A percentile compares a stretch with the other conserved stretches of the same genome.
These are phyloP conservation scores for Aspergillus wentii DNA, from an alignment of 495 filamentous ascomycete species.

Conservation along the genomic window DNA sequence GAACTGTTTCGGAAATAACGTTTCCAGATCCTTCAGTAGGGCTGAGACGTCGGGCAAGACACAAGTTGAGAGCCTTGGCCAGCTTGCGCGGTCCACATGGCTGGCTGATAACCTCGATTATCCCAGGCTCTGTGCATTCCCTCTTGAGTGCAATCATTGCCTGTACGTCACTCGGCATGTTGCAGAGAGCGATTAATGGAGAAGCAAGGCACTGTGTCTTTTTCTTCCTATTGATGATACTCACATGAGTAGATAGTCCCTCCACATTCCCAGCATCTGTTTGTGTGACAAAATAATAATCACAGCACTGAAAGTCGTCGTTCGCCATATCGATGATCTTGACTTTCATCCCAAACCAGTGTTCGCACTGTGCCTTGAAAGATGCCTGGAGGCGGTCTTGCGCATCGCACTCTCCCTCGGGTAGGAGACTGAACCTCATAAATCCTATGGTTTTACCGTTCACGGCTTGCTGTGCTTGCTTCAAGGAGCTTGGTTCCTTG, in stretches of 20 bases:
- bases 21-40: too few species aligned
- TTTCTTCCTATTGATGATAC: too few species aligned
- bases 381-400: conserved; percentile 1
- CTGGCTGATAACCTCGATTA: conserved; percentile 25
- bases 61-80: conserved; percentile 16
- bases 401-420: neutral
- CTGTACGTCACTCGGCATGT: conserved; percentile 21
- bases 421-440: neutral
- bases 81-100: conserved; percentile 25
- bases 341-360: conserved; percentile 5
- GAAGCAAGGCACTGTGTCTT: too few species aligned
- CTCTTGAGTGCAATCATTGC: conserved; percentile 10
- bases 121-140: neutral
- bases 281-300: too few species aligned
- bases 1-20: too few species aligned
- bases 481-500: neutral
- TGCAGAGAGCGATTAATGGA: conserved; percentile 22
- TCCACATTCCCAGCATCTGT: too few species aligned
- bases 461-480: neutral
- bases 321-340: neutral
- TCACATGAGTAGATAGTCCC: too few species aligned
- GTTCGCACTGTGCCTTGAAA: conserved; percentile 3
- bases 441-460: conserved; percentile 1
- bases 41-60: conserved; percentile 21
- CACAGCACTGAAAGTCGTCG: too few species aligned